Percentiles rank a stretch among this genome's conserved stretches.
Conservation (phyloP, 345 rosid genomes). For the Salix suchowensis region DNA sequence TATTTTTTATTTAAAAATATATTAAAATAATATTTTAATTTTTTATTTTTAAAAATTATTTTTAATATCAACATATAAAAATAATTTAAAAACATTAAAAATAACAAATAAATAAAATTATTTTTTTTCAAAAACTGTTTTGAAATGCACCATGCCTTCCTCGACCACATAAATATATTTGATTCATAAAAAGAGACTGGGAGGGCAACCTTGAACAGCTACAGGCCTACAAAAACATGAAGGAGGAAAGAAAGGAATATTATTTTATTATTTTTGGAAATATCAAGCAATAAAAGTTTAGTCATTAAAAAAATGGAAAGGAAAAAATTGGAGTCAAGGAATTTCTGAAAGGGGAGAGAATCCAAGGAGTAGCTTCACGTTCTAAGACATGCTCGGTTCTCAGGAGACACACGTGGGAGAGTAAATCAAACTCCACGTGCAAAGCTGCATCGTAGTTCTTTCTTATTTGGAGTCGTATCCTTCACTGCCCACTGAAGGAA, state of each 20-base stretch:
- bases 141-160: no score
- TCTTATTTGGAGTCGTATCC: background rate
- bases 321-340: background rate
- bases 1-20: no score
- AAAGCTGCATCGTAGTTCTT: background rate
- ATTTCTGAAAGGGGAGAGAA: background rate
- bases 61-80: no score
- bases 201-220: no score
- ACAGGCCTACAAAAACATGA: background rate
- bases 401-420: conserved; percentile 16
- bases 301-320: background rate
- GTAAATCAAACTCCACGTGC: background rate
- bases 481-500: background rate
- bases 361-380: conserved; percentile 5
- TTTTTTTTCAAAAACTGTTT: no score
- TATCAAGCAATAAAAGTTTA: background rate
- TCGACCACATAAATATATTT: no score
- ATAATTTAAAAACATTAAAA: no score
- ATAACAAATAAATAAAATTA: no score
- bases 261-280: background rate
- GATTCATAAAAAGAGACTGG: no score
- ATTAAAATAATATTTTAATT: no score
- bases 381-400: background rate
- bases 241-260: background rate
- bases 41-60: no score